Evolutionary conservation across 176 grass and related monocot genomes (phyloP), one percentile per base, ranked within the genome.

Genomic region (Pontederia paniculata): DNA sequence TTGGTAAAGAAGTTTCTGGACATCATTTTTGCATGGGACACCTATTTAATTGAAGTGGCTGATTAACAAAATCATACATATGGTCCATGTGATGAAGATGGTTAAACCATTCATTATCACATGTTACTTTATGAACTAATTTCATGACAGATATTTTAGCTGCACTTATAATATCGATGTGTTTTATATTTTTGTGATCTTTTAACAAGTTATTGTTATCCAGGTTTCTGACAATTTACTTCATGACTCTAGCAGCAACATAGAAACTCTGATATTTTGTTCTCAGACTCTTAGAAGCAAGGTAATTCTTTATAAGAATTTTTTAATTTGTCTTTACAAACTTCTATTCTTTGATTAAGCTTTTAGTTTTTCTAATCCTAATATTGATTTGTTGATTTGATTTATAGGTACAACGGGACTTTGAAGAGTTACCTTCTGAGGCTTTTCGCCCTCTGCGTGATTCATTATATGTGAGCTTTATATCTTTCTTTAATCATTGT

Each of bases 271-370:
- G 50, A 91, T 98, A 17, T 98, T 98, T 70, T 91, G 93, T 84
- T 98, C 93, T 55, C 93, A 98, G 70, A 98, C 93, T 44, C 87
- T 98, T 13, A 82, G 93, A 83, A 84, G 86, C 81, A 98, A 98
- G 93, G 93, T 84, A 88, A 76, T 48, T 48, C 52, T 55, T 49
- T 50, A n/a, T 16, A 23, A 73, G 14, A 70, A 52, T 8, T 6
- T 56, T 67, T 48, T 17, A 15, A 15, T 58, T 52, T 45, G 11
- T 45, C 23, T 45, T 21, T n/a, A 21, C 15, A 23, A 48, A 55
- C 31, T 58, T 18, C 23, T 57, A 17, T 42, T 44, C 48, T 50
- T 20, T 75, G 8, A 49, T 71, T 71, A 58, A 21, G 41, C 6
- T 14, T 53, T 60, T 43, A 50, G 23, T 28, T 49, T 66, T 55